Evolutionary conservation across 495 filamentous ascomycete species (phyloP), one percentile per base, ranked within the genome.

Genomic region (Penicillium bovifimosum): DNA sequence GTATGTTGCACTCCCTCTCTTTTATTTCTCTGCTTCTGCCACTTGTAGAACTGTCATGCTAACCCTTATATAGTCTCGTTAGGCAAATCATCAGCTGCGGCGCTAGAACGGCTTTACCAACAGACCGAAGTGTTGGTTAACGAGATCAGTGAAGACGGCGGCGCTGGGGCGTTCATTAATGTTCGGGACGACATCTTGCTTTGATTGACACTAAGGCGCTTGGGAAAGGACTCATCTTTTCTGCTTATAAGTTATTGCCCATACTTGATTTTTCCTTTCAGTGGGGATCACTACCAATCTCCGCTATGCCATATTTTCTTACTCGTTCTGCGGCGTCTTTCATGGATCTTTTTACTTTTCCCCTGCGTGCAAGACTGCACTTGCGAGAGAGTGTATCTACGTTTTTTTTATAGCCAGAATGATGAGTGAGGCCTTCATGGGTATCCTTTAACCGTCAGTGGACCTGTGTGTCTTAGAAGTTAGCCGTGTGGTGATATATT

Each of bases 51-150:
- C 9, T 18, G 16, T 14, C 27, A 45, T 34, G n/a, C 47, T 53
- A 36, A 52, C 47, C 68, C 41, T 67, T 42, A 13, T 18, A 53
- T 61, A 96, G 93, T 88, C 28, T 92, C 87, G 0, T 77, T 96
- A 1, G 95, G 95, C 41, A 92, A 93, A 75, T 91, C 88, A 3
- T 89, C 88, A 9, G 80, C 85, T 42, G 88, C 95, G 0, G 90
- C 92, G 1, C 69, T 98, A 46, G 95, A 96, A 66, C 83, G 85
- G 41, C 66, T 97, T 20, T 88, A 86, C 61, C 86, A 90, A 59
- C 93, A 97, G 71, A 93, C 90, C 1, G 85, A 82, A 54, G 89
- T 88, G 10, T 76, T 98, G 28, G 80, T 96, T 38, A 86, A 90
- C 43, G 86, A 93, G 35, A 76, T 96, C 31, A 80, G 86, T 54